Base-by-base conservation (phyloP, 2,329 filamentous ascomycete species). In the Ascochyta viciae-villosae region DNA sequence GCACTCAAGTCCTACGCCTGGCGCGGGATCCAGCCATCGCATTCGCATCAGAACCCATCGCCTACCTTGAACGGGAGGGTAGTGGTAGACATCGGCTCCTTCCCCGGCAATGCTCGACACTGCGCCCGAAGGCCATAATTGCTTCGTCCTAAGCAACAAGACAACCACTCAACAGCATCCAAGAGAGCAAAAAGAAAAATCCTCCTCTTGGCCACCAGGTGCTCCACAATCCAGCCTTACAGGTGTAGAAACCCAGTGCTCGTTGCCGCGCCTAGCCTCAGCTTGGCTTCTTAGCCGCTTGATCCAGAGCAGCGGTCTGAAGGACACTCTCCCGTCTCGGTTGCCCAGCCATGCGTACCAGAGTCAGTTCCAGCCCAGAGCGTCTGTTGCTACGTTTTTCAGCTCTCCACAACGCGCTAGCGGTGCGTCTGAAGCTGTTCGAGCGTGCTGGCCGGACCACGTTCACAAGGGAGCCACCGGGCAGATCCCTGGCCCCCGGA, bases 341-440 rank as follows among this genome's bases (percentile, higher is more conserved):
- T 50, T 50, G 51, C 45, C 16, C n/a, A 16, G 51, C 35, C 39
- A 39, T 19, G 44, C 51, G 24, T 37, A 15, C 35, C 33, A 39
- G 41, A 45, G 34, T 47, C 24, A 19, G 34, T 24, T 16, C 26
- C 34, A 49, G 51, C 46, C 46, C 46, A 55, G 52, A 55, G 46
- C 41, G 29, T 45, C 40, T 39, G 46, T 10, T 33, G 41, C 34
- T 55, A 41, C 45, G n/a, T 9, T 13, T 45, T 38, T 55, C 46
- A 55, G 52, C 52, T 55, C 52, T 50, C 52, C 46, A 55, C 41
- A 44, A 8, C 12, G 12, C 41, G 35, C 46, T 50, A 55, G 52
- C 24, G 13, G 41, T 15, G 12, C 15, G 23, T 16, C 29, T n/a
- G 31, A 41, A 29, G n/a, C 13, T n/a, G 40, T 35, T 24, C 29